These are phyloP conservation scores for Cladobotryum protrusum DNA, from an alignment of 2,329 filamentous ascomycete genomes.

Conservation along the genomic window DNA sequence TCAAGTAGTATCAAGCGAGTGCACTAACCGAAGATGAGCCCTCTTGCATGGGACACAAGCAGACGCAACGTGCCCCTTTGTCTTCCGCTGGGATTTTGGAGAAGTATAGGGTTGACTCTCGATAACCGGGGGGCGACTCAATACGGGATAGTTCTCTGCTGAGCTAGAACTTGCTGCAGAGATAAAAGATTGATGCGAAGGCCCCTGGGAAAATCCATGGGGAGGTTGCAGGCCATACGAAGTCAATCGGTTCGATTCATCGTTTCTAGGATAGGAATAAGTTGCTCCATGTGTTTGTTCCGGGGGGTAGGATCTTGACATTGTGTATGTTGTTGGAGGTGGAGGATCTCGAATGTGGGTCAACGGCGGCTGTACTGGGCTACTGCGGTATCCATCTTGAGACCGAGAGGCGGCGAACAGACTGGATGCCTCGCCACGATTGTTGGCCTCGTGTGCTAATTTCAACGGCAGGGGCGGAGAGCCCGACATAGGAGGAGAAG, in stretches of 20 bases:
- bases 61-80: conserved; percentile 76
- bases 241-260: conserved; percentile 19
- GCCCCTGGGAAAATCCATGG: conserved; percentile 7
- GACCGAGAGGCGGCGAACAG: conserved; percentile 36
- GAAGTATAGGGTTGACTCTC: conserved; percentile 46
- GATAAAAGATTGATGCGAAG: conserved; percentile 17
- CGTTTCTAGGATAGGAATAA: conserved; percentile 22
- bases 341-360: conserved; percentile 19
- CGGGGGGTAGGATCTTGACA: conserved; percentile 24
- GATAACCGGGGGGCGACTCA: conserved; percentile 30
- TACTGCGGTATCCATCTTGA: conserved; percentile 47
- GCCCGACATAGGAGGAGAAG: conserved; percentile 69
- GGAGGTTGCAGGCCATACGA: conserved; percentile 20
- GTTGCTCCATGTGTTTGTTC: conserved; percentile 17
- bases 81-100: conserved; percentile 58
- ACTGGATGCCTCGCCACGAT: conserved; percentile 42
- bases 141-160: conserved; percentile 17
- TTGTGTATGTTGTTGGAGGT: conserved; percentile 19
- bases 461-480: conserved; percentile 57
- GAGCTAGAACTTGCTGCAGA: conserved; percentile 15
- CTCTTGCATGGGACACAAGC: conserved; percentile 82
- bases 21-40: conserved; percentile 63
- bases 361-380: conserved; percentile 21
- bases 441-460: conserved; percentile 50
- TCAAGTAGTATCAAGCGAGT: background rate